Evolutionary conservation across 2,329 filamentous ascomycete genomes (phyloP).

Genomic region (Rhexocercosporidium sp.): DNA sequence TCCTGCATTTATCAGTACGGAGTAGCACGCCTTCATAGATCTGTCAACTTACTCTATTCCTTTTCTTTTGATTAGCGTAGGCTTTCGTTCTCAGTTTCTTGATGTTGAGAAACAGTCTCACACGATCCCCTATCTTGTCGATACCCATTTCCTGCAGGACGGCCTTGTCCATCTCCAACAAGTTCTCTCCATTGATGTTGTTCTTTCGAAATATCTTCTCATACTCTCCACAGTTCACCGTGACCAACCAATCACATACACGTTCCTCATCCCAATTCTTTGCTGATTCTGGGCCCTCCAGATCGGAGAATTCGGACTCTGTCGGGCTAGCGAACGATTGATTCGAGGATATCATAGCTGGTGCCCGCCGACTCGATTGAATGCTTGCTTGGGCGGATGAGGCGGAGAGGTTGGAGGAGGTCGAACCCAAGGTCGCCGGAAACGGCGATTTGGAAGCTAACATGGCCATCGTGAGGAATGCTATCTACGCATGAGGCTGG

Average conservation of each 20-base stretch:
- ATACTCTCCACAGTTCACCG: slow-evolving; percentile 93
- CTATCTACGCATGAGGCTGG: slow-evolving; percentile 35
- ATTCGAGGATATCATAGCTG: slow-evolving; percentile 53
- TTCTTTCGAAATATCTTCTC: slow-evolving; percentile 88
- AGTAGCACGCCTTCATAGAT: background rate
- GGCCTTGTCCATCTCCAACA: slow-evolving; percentile 95
- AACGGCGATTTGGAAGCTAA: slow-evolving; percentile 77
- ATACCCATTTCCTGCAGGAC: slow-evolving; percentile 98
- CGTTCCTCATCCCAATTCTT: slow-evolving; percentile 91
- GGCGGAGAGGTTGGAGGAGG: slow-evolving; percentile 52
- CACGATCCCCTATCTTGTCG: slow-evolving; percentile 95
- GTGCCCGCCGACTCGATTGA: slow-evolving; percentile 58
- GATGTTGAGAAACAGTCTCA: slow-evolving; percentile 85
- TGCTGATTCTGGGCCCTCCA: slow-evolving; percentile 75
- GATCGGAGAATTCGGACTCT: slow-evolving; percentile 90
- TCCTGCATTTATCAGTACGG: slow-evolving; percentile 59
- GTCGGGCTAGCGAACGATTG: slow-evolving; percentile 77
- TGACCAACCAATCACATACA: slow-evolving; percentile 88
- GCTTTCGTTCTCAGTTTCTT: slow-evolving; percentile 81
- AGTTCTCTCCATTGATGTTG: slow-evolving; percentile 96
- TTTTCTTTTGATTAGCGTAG: slow-evolving; percentile 78
- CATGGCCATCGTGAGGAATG: slow-evolving; percentile 67
- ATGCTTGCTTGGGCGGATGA: slow-evolving; percentile 54
- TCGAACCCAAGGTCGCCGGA: slow-evolving; percentile 58
- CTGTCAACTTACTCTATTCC: slow-evolving; percentile 73